Conservation (phyloP, 306 rosid genomes). For the Pyrus pyrifolia region DNA sequence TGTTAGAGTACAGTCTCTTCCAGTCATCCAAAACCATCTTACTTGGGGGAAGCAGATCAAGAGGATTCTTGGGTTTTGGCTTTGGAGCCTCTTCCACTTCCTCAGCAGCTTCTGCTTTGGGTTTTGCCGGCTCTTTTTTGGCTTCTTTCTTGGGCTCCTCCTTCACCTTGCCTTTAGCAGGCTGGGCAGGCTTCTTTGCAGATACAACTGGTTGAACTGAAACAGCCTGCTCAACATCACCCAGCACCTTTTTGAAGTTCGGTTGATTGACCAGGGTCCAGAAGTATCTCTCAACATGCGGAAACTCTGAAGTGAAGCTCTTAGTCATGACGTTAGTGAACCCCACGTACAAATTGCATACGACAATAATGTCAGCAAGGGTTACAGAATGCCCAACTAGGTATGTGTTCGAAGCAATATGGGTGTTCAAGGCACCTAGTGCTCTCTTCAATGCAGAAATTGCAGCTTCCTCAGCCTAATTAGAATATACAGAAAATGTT, state of each 20-base stretch:
- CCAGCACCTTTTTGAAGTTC: constrained; percentile 62
- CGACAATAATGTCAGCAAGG: constrained; percentile 62
- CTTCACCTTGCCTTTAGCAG: constrained; percentile 53
- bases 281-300: constrained; percentile 86
- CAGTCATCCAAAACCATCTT: constrained; percentile 86
- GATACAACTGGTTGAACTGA: constrained; percentile 45
- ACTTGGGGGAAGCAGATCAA: constrained; percentile 87
- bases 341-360: constrained; percentile 41
- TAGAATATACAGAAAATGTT: not conserved
- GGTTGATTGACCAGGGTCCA: constrained; percentile 95
- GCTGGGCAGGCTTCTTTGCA: constrained; percentile 61
- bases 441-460: constrained; percentile 54
- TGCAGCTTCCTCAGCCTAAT: constrained; percentile 67
- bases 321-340: constrained; percentile 34
- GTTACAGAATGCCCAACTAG: constrained; percentile 79
- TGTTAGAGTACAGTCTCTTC: constrained; percentile 90
- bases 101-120: constrained; percentile 36
- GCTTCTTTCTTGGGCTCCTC: constrained; percentile 63
- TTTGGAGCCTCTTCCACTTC: constrained; percentile 79
- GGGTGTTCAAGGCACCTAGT: constrained; percentile 56
- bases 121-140: constrained; percentile 37
- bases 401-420: constrained; percentile 68
- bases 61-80: constrained; percentile 85
- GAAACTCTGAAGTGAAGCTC: constrained; percentile 78
- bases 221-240: constrained; percentile 66